These are phyloP conservation scores for Berkeleyomyces rouxiae DNA, from an alignment of 2,329 filamentous ascomycete species.

Conservation along the genomic window DNA sequence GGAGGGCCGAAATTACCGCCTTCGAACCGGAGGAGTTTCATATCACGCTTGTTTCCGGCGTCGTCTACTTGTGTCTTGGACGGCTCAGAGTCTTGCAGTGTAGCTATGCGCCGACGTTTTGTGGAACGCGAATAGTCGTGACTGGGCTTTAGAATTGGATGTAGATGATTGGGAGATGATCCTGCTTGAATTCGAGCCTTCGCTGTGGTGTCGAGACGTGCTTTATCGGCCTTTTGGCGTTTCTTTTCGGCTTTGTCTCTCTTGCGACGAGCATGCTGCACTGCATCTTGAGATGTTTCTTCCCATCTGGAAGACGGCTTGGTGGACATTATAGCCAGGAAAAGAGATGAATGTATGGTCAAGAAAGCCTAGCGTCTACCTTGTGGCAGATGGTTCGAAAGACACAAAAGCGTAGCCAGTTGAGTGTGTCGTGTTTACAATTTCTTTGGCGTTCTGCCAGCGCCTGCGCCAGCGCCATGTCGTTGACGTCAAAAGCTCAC, in stretches of 20 bases:
- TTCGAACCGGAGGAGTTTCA: slow-evolving; percentile 50
- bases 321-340: slow-evolving; percentile 34
- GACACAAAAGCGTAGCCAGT: too few species aligned
- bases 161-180: slow-evolving; percentile 18
- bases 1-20: slow-evolving; percentile 50
- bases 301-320: slow-evolving; percentile 70
- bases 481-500: too few species aligned
- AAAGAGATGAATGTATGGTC: neutral
- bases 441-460: too few species aligned
- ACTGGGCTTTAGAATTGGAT: slow-evolving; percentile 14
- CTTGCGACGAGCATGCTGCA: slow-evolving; percentile 43
- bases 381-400: too few species aligned
- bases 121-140: slow-evolving; percentile 30
- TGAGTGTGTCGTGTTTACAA: too few species aligned
- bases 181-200: slow-evolving; percentile 11
- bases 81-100: slow-evolving; percentile 22
- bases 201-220: slow-evolving; percentile 61
- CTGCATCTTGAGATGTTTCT: slow-evolving; percentile 64
- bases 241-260: slow-evolving; percentile 25
- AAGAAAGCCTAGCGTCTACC: neutral
- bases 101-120: slow-evolving; percentile 45
- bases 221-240: slow-evolving; percentile 78
- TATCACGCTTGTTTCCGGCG: slow-evolving; percentile 25
- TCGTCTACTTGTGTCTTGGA: slow-evolving; percentile 15
- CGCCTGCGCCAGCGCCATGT: too few species aligned